These are phyloP conservation scores for Citrus glauca DNA, from an alignment of 345 rosid genomes.

Conservation along the genomic window DNA sequence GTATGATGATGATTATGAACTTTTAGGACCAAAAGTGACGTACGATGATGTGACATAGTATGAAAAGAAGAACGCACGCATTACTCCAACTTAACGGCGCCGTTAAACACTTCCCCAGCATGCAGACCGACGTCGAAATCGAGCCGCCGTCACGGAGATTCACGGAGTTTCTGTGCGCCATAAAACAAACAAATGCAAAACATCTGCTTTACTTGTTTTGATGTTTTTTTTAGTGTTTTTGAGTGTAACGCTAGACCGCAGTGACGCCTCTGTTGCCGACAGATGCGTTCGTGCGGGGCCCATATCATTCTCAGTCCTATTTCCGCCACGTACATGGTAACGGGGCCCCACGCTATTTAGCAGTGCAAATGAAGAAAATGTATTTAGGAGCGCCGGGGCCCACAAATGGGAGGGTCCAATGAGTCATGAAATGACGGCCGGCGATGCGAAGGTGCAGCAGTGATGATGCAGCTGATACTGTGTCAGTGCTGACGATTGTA, in stretches of 20 bases:
- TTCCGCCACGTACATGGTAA: not conserved
- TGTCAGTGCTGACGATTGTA: slow-evolving; percentile 23
- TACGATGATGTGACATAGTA: not conserved
- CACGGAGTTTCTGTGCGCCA: slow-evolving; percentile 11
- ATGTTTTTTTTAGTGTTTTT: not conserved
- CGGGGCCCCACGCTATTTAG: not conserved
- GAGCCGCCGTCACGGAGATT: not conserved
- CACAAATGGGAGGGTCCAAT: not conserved
- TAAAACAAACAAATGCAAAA: not conserved
- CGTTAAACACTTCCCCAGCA: not conserved
- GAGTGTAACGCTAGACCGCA: slow-evolving; percentile 9
- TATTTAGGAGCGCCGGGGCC: not conserved
- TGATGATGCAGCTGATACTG: slow-evolving; percentile 10
- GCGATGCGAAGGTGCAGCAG: not conserved
- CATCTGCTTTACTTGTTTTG: not conserved
- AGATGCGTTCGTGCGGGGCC: slow-evolving; percentile 16
- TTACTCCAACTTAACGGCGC: not conserved
- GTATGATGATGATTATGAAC: not conserved
- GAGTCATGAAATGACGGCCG: slow-evolving; percentile 36
- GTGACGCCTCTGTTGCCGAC: slow-evolving; percentile 36
- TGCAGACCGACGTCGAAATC: slow-evolving; percentile 2
- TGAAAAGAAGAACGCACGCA: no score
- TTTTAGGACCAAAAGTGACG: not conserved
- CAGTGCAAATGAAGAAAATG: not conserved
- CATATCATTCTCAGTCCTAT: not conserved